Evolutionary conservation across 2,329 filamentous ascomycete genomes (phyloP).

Genomic region (Dactylellina sp.): DNA sequence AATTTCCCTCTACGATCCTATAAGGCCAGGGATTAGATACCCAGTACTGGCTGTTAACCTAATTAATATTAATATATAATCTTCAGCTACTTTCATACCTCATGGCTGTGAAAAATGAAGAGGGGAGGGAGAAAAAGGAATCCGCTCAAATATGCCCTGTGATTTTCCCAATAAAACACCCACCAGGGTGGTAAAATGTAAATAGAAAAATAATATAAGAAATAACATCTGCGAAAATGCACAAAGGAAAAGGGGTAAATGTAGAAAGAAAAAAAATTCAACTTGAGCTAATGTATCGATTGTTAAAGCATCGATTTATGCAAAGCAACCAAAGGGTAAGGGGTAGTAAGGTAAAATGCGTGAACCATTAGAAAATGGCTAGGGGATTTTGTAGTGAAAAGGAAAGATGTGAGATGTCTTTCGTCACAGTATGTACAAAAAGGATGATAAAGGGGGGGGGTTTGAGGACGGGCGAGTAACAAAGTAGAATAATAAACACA

Average conservation of each 20-base stretch:
- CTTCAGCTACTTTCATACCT: slow-evolving; percentile 8
- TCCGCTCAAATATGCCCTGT: slow-evolving; percentile 23
- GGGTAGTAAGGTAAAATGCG: not conserved
- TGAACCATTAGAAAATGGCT: not conserved
- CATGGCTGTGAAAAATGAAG: slow-evolving; percentile 1
- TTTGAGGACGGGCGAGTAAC: not conserved
- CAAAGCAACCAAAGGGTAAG: not conserved
- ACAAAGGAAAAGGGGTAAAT: not conserved
- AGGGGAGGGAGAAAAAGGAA: slow-evolving; percentile 5
- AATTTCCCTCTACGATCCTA: no score
- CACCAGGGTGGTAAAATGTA: slow-evolving; percentile 27
- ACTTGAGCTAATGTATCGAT: not conserved
- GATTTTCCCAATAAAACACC: slow-evolving; percentile 27
- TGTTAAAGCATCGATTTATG: not conserved
- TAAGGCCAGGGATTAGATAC: no score
- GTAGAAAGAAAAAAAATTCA: not conserved
- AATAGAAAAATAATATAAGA: not conserved
- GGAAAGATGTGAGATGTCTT: slow-evolving; percentile 16
- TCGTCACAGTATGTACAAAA: slow-evolving; percentile 36
- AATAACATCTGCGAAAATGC: no score
- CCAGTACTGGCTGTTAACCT: not conserved
- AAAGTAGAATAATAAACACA: slow-evolving; percentile 23
- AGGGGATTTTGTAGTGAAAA: slow-evolving; percentile 16
- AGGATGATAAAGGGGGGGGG: not conserved
- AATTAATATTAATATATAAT: slow-evolving; percentile 42